Percentiles rank a stretch among this genome's conserved stretches.
Evolutionary conservation across 352 stramenopile species (phyloP).

Genomic region (Phytopythium aichiense): DNA sequence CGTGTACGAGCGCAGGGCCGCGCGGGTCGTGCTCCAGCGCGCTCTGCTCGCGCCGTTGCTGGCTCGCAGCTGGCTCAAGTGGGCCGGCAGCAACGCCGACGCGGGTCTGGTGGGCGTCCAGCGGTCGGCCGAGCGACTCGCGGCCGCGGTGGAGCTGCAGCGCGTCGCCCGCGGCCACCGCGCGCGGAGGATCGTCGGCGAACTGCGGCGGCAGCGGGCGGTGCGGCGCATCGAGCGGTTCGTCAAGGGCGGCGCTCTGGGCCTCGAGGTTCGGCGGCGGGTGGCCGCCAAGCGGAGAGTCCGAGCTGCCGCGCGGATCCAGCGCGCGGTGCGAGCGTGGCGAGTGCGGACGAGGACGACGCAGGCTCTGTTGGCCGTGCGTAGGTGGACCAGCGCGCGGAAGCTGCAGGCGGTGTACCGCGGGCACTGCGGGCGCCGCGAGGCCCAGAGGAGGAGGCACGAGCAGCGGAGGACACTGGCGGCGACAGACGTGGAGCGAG

Average conservation of each 20-base stretch:
- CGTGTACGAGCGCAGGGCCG: slow-evolving; percentile 20
- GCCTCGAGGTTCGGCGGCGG: slow-evolving; percentile 9
- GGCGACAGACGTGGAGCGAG: not conserved
- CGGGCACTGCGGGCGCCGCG: not conserved
- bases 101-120: slow-evolving; percentile 2
- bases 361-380: not conserved
- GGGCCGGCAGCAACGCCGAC: slow-evolving; percentile 7
- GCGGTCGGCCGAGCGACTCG: slow-evolving; percentile 19
- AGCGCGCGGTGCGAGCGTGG: slow-evolving; percentile 29
- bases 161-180: slow-evolving; percentile 23
- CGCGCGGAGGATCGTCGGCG: slow-evolving; percentile 4
- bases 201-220: slow-evolving; percentile 21
- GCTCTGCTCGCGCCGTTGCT: slow-evolving; percentile 35
- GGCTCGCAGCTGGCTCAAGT: slow-evolving; percentile 26
- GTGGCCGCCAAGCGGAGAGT: slow-evolving; percentile 9
- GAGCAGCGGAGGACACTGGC: not conserved
- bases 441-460: not conserved
- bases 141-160: slow-evolving; percentile 38
- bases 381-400: not conserved
- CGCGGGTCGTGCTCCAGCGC: slow-evolving; percentile 32
- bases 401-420: not conserved
- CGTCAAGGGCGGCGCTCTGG: slow-evolving; percentile 21
- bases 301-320: slow-evolving; percentile 18
- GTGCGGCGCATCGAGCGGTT: slow-evolving; percentile 27
- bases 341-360: not conserved